phyloP scores from a whole-genome alignment of 306 rosid species.

The Corylus americana region DNA sequence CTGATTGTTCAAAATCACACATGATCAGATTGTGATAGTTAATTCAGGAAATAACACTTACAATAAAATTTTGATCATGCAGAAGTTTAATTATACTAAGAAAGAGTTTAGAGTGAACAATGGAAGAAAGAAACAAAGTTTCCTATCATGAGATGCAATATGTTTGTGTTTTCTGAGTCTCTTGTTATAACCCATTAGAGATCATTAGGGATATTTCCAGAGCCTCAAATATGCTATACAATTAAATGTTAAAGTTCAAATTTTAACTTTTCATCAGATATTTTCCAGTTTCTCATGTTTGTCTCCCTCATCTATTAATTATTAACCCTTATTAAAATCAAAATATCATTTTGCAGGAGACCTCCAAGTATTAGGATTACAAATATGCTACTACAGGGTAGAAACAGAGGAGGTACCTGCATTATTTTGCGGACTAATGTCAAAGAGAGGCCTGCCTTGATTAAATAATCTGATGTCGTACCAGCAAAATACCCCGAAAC shows the following conservation, averaged over 20 bases:
- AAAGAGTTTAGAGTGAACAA: background rate
- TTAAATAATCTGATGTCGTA: conserved; percentile 63
- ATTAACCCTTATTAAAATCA: background rate
- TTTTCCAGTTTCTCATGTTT: background rate
- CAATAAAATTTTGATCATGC: background rate
- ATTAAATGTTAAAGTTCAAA: background rate
- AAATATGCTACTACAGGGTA: conserved; percentile 1
- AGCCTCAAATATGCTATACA: background rate
- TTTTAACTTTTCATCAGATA: background rate
- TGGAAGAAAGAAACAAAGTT: background rate
- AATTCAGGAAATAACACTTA: background rate
- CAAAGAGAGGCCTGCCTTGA: conserved; percentile 62
- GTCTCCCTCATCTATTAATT: background rate
- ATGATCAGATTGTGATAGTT: conserved; percentile 15
- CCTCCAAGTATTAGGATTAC: background rate
- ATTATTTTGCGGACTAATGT: conserved; percentile 76
- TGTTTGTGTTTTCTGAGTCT: background rate
- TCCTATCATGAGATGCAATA: background rate
- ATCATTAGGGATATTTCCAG: background rate
- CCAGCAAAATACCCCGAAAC: conserved; percentile 87
- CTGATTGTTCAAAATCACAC: conserved; percentile 36
- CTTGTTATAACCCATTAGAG: background rate
- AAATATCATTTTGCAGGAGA: background rate
- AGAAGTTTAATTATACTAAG: background rate
- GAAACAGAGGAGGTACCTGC: conserved; percentile 59